Percentiles rank a stretch among this genome's conserved stretches.
phyloP scores from a whole-genome alignment of 2,329 filamentous ascomycete genomes.

The Claviceps sp. region DNA sequence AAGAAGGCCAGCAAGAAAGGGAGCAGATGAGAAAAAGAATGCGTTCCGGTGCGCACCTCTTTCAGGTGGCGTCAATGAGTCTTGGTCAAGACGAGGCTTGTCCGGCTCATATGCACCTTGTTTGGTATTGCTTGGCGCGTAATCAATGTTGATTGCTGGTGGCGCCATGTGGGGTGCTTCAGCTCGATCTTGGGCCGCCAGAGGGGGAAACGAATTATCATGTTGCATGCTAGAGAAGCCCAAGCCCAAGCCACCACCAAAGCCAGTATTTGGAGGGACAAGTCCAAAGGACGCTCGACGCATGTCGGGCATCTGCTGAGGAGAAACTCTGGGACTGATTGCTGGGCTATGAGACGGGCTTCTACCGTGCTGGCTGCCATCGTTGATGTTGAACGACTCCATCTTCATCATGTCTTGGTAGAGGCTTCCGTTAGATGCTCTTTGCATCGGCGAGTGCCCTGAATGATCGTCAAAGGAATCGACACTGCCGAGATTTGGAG shows the following conservation, averaged over 20 bases:
- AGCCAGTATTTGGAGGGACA: conserved; percentile 26
- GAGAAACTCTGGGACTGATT: conserved; percentile 47
- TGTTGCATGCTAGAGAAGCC: conserved; percentile 24
- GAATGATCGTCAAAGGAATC: conserved; percentile 65
- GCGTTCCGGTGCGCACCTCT: conserved; percentile 34
- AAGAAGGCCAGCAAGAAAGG: too few relatives aligned
- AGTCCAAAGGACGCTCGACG: conserved; percentile 33
- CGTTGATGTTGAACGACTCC: conserved; percentile 67
- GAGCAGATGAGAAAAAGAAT: not conserved
- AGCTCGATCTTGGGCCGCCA: conserved; percentile 31
- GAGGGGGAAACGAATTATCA: conserved; percentile 38
- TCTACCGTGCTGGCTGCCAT: conserved; percentile 58
- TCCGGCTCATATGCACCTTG: conserved; percentile 28
- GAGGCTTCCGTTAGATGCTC: conserved; percentile 55
- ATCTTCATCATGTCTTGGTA: conserved; percentile 71
- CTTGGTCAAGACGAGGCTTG: conserved; percentile 53
- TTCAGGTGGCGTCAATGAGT: conserved; percentile 74
- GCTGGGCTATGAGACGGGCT: conserved; percentile 68
- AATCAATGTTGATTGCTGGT: conserved; percentile 91
- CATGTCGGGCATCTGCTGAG: conserved; percentile 41
- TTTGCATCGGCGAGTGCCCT: conserved; percentile 68
- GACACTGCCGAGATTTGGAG: conserved; percentile 64
- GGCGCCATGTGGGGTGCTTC: conserved; percentile 72
- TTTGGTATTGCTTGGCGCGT: conserved; percentile 57
- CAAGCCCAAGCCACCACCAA: conserved; percentile 11